These are phyloP conservation scores for Ganoderma leucocontextum DNA, from an alignment of 1,284 basidiomycete species.

Conservation along the genomic window DNA sequence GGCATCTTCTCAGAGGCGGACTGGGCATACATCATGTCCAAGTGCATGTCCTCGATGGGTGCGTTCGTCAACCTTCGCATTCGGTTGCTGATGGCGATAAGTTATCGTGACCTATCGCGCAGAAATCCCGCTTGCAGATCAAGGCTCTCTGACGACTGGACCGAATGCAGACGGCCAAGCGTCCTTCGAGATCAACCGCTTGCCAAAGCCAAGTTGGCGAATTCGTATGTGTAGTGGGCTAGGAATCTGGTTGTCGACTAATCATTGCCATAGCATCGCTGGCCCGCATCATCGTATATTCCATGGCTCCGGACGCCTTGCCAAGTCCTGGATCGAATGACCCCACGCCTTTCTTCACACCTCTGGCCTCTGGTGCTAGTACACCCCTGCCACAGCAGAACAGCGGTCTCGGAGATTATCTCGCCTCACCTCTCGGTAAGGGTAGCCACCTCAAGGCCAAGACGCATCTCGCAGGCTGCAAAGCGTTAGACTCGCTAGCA, in stretches of 20 bases:
- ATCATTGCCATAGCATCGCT: slow-evolving; percentile 66
- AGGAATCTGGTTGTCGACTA: neutral
- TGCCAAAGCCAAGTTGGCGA: slow-evolving; percentile 74
- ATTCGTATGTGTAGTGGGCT: slow-evolving; percentile 57
- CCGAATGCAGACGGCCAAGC: slow-evolving; percentile 72
- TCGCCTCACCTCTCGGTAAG: slow-evolving; percentile 64
- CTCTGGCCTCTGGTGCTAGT: slow-evolving; percentile 64
- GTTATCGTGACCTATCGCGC: slow-evolving; percentile 2
- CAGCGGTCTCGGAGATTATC: slow-evolving; percentile 61
- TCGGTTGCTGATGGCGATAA: neutral
- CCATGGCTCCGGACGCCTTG: slow-evolving; percentile 82
- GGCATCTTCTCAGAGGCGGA: slow-evolving; percentile 90
- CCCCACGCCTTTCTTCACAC: slow-evolving; percentile 71
- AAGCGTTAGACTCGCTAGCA: slow-evolving; percentile 86
- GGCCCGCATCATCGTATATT: slow-evolving; percentile 90
- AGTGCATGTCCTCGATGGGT: slow-evolving; percentile 90
- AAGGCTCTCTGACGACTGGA: slow-evolving; percentile 76
- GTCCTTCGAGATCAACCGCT: slow-evolving; percentile 69
- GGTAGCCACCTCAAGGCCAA: slow-evolving; percentile 47
- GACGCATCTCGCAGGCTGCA: slow-evolving; percentile 84
- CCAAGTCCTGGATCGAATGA: slow-evolving; percentile 61
- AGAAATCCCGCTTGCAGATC: slow-evolving; percentile 79
- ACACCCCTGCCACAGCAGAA: slow-evolving; percentile 60
- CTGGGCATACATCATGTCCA: slow-evolving; percentile 91
- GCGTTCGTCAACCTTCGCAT: slow-evolving; percentile 41